Evolutionary conservation across 2,329 filamentous ascomycete genomes (phyloP).

Genomic region (Fusarium dimerum): DNA sequence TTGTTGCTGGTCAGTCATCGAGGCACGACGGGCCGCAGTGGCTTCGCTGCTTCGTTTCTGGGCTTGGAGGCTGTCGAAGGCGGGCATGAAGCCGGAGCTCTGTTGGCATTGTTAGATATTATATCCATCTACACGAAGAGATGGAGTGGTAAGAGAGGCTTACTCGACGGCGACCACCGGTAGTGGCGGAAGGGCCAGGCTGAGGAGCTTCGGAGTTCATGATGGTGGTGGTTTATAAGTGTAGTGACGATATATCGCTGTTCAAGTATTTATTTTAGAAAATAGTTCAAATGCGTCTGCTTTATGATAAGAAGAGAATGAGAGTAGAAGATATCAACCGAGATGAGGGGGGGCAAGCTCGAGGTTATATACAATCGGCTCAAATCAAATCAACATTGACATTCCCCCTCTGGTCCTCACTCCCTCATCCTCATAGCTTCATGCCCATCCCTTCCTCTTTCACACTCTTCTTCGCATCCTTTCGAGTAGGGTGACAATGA

Average conservation of each 20-base stretch:
- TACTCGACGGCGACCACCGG: constrained; percentile 34
- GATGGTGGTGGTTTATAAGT: constrained; percentile 9
- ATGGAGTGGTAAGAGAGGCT: not conserved
- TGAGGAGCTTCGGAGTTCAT: constrained; percentile 35
- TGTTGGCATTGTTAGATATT: constrained; percentile 15
- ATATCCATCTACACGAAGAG: constrained; percentile 1
- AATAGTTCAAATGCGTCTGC: not conserved
- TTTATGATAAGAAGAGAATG: too few relatives aligned
- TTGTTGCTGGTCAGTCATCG: constrained; percentile 54
- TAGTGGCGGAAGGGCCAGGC: constrained; percentile 14
- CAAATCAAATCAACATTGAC: not conserved
- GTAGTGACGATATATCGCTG: not conserved
- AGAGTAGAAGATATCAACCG: too few relatives aligned
- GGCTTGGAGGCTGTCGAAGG: constrained; percentile 53
- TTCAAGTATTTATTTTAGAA: constrained; percentile 1
- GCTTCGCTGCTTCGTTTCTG: constrained; percentile 50
- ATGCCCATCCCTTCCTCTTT: not conserved
- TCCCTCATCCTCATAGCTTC: not conserved
- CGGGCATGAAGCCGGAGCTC: constrained; percentile 48
- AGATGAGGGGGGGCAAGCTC: too few relatives aligned
- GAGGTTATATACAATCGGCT: too few relatives aligned
- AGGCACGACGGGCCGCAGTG: constrained; percentile 52
- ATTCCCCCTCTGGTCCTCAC: not conserved
- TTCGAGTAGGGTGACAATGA: not conserved
- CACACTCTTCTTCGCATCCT: not conserved